Evolutionary conservation across 2,329 filamentous ascomycete species (phyloP), one percentile per base, ranked within the genome.

Genomic region (Colletotrichum tropicale): DNA sequence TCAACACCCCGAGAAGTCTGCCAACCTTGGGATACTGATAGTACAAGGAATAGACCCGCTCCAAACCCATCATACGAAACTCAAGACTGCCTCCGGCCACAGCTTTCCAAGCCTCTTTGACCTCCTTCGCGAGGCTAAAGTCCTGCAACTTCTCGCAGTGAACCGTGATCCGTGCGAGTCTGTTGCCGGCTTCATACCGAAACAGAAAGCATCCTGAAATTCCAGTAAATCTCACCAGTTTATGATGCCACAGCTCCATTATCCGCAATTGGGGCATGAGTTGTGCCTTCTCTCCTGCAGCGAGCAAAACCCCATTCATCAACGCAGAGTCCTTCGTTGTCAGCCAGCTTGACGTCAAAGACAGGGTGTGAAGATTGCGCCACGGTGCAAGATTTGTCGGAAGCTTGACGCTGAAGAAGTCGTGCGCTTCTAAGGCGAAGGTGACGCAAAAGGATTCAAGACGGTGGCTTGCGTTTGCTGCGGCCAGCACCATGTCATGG

Each of bases 21-120:
- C 43, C 43, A 21, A 4, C 18, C 18, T 1, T 48, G n/a, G 38
- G 38, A 48, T 48, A 48, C 38, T 48, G 38, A 2, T 6, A 1
- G 18, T 12, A n/a, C 0, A 1, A 10, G 4, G 38, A 3, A 48
- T n/a, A n/a, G 0, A 0, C 3, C 2, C 0, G 38, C 38, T 12
- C 18, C n/a, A 21, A 21, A 2, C 12, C 10, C 1, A 52, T 52
- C n/a, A 52, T 10, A 3, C 10, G 1, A 21, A 52, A 52, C 43
- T 52, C 10, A 21, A 52, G 43, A 6, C 10, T 18, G 16, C n/a
- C 43, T 21, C n/a, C 16, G 6, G n/a, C 43, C n/a, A 52, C 43
- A 21, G 2, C 1, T 7, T 21, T 18, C n/a, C 43, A 52, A 52
- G 43, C 43, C n/a, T 52, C 43, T 52, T 52, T 21, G n/a, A 52